Evolutionary conservation across 2,329 filamentous ascomycete genomes (phyloP), one percentile per base, ranked within the genome.

Genomic region (Penicillium decumbens): DNA sequence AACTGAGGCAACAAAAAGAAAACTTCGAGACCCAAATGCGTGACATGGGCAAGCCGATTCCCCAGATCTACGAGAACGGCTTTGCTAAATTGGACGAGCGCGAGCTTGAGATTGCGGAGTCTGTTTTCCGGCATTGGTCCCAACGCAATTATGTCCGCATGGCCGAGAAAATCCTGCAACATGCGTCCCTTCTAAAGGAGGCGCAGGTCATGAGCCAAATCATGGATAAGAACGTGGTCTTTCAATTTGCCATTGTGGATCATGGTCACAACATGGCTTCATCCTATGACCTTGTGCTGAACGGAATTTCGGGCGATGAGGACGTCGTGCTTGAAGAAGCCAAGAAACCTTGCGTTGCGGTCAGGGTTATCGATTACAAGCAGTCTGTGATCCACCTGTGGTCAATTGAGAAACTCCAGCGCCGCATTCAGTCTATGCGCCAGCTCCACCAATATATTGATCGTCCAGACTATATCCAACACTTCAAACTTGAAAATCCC

Each of bases 171-270:
- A 85, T 97, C 25, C 76, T 98, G 40, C 90, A 95, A 65, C 86
- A 95, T 66, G 92, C 92, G 2, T 84, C 88, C 6, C 82, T 85
- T 25, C 72, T 98, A 50, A 98, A 98, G 68, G 93, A 98, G 71
- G 93, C 93, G 1, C 93, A 98, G 65, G 85, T 98, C 53, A 93
- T 98, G 89, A 95, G 91, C 73, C 92, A 95, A 61, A 89, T 95
- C 62, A 87, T 98, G 75, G 88, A 93, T 59, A 93, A 96, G 68
- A 84, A 84, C 57, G 88, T 96, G 7, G 85, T 92, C 18, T 97
- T 98, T 67, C 93, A 98, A 68, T 98, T 97, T 66, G 87, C 89
- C 10, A 84, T 96, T 48, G 83, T 97, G 28, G 92, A 96, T 62
- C 77, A 87, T 55, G 93, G 93, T 1, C 91, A 98, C 63, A 84